Percentiles rank a stretch among this genome's conserved stretches.
Evolutionary conservation across 305 asterid species (phyloP).

Genomic region (Coffea humblotiana): DNA sequence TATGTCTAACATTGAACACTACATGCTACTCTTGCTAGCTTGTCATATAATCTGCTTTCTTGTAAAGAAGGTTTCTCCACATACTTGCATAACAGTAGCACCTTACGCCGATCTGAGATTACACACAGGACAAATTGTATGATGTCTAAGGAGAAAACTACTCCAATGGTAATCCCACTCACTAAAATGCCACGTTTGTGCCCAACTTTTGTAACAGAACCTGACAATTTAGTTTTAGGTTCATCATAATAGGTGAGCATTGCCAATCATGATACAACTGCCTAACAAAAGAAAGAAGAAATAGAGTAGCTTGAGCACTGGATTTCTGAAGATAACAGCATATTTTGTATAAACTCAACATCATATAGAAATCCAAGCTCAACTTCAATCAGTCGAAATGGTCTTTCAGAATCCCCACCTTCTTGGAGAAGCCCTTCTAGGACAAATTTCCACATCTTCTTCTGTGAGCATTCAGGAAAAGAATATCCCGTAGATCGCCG

Average conservation of each 20-base stretch:
- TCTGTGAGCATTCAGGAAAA: background rate
- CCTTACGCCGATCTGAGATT: background rate
- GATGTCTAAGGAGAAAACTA: background rate
- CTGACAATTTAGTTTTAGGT: too few species aligned
- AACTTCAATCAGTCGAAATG: background rate
- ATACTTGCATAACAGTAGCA: background rate
- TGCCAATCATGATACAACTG: background rate
- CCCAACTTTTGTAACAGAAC: background rate
- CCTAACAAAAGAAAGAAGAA: background rate
- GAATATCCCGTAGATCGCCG: constrained; percentile 6
- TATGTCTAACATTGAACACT: background rate
- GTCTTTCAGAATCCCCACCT: background rate
- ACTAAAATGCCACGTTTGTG: background rate
- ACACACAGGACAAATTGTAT: background rate
- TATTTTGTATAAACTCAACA: background rate
- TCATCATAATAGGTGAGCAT: background rate
- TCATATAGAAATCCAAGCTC: constrained; percentile 11
- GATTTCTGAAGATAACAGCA: background rate
- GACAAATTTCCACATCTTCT: background rate
- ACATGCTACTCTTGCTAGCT: background rate
- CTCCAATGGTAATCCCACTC: background rate
- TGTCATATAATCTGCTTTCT: background rate
- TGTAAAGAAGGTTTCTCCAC: constrained; percentile 1
- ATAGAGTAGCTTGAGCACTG: too few species aligned
- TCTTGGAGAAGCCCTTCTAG: background rate